These are phyloP conservation scores for Colletotrichum chlorophyti DNA, from an alignment of 2,329 filamentous ascomycete species.

Conservation along the genomic window DNA sequence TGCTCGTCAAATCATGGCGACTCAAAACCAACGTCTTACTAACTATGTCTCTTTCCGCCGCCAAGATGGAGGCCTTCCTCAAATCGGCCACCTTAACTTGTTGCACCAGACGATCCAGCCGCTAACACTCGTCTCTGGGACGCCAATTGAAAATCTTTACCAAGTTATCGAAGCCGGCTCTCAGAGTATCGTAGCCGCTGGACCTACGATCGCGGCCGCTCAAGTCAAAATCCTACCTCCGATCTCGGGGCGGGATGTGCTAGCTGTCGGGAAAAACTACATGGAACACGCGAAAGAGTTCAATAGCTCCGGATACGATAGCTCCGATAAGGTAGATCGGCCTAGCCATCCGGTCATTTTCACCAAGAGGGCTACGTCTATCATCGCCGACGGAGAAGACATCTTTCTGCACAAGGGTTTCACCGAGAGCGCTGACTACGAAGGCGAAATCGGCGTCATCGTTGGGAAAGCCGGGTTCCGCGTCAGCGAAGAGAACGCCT, in stretches of 20 bases:
- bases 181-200: slow-evolving; percentile 42
- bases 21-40: not conserved
- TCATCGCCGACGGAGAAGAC: slow-evolving; percentile 54
- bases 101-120: slow-evolving; percentile 41
- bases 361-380: slow-evolving; percentile 60
- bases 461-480: slow-evolving; percentile 56
- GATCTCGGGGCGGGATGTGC: slow-evolving; percentile 55
- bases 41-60: slow-evolving; percentile 9
- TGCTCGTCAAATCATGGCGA: not conserved
- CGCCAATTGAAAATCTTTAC: slow-evolving; percentile 53
- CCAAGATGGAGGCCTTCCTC: not conserved
- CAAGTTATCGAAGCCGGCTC: slow-evolving; percentile 57
- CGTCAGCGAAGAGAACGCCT: slow-evolving; percentile 50
- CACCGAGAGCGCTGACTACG: slow-evolving; percentile 59
- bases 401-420: slow-evolving; percentile 54
- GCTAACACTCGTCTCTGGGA: slow-evolving; percentile 53
- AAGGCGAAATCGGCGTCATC: slow-evolving; percentile 63
- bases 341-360: slow-evolving; percentile 63
- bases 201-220: slow-evolving; percentile 38
- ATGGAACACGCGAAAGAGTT: slow-evolving; percentile 64
- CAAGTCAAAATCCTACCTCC: slow-evolving; percentile 52
- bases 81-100: slow-evolving; percentile 12
- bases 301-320: slow-evolving; percentile 61
- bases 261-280: slow-evolving; percentile 65
- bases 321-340: slow-evolving; percentile 58